Evolutionary conservation across 2,329 filamentous ascomycete species (phyloP), one percentile per base, ranked within the genome.

Genomic region (Penicillium sp.): DNA sequence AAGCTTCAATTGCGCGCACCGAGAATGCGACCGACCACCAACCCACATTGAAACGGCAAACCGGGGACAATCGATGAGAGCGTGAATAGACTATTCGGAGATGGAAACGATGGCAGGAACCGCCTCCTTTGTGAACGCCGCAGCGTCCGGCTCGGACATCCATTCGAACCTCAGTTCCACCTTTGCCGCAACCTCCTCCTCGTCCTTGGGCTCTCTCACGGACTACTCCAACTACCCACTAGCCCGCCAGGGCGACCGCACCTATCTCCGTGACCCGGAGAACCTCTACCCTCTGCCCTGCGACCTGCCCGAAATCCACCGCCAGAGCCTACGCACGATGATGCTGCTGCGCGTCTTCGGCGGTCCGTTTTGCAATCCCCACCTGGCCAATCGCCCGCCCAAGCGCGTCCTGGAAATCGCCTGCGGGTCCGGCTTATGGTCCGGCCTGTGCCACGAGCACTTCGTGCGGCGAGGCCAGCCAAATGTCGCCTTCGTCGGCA

Each of bases 391-490:
- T 48, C 79, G 80, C 32, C 82, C 86, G 14, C 90, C 90, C 0
- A 77, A 76, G 55, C 83, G 81, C 50, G 84, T 97, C 18, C 75
- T 97, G 16, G 91, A 97, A 59, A 69, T 96, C 21, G 89, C 83
- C 19, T 97, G 91, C 64, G 90, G 90, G 13, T 85, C 85, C 14
- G 91, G 81, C 16, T 86, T 94, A 60, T 96, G 90, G 90, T 90
- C 86, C 54, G 84, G 86, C 20, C 82, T 88, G 72, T 94, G 87
- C 63, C 85, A 94, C 63, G 80, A 87, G 23, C 85, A 87, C 65
- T 87, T 90, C 59, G 75, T 78, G 41, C 76, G 79, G 33, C 74
- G 78, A 39, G 87, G 87, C 10, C 77, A 85, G 58, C 69, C 75
- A 4, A 76, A 81, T 45, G 82, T 94, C 15, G 79, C 80, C 4